Conservation (phyloP, 192 early-diverging fungal genomes). For the Coemansia sp. region DNA sequence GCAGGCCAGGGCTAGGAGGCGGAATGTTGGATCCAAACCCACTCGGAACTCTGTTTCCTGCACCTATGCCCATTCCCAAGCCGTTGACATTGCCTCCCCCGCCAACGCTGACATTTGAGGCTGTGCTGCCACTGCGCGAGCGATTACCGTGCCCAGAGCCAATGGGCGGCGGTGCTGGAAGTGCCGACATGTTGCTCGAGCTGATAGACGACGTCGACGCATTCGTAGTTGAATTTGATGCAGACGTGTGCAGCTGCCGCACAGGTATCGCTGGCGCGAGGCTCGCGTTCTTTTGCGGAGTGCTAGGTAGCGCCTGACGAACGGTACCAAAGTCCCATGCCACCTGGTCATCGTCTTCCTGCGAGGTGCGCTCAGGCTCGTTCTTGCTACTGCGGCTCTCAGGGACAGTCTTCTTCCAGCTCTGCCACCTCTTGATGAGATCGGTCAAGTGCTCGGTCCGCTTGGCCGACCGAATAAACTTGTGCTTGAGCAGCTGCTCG, state of each 20-base stretch:
- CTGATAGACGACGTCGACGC: constrained; percentile 19
- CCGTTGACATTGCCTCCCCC: constrained; percentile 27
- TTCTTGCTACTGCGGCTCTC: constrained; percentile 42
- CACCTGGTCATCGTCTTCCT: constrained; percentile 41
- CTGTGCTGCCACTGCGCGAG: constrained; percentile 57
- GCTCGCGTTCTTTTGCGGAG: constrained; percentile 32
- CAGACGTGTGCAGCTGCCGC: constrained; percentile 17
- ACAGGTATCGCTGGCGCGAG: neutral
- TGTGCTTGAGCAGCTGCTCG: constrained; percentile 84
- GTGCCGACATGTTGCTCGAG: constrained; percentile 42
- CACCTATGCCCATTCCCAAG: constrained; percentile 15
- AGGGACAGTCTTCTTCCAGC: constrained; percentile 67
- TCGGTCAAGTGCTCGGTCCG: constrained; percentile 86
- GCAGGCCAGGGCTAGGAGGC: constrained; percentile 50
- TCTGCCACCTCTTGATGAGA: constrained; percentile 81
- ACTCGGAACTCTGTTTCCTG: constrained; percentile 29
- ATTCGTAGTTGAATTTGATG: constrained; percentile 19
- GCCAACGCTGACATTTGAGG: constrained; percentile 40
- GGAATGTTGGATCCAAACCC: constrained; percentile 47
- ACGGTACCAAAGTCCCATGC: constrained; percentile 56
- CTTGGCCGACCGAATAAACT: constrained; percentile 82
- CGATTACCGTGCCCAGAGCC: constrained; percentile 44
- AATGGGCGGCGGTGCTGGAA: constrained; percentile 52
- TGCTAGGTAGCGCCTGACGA: constrained; percentile 43
- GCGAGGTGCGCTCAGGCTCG: constrained; percentile 19